Base-by-base conservation (phyloP, 495 filamentous ascomycete genomes). In the Podospora fimiseda region DNA sequence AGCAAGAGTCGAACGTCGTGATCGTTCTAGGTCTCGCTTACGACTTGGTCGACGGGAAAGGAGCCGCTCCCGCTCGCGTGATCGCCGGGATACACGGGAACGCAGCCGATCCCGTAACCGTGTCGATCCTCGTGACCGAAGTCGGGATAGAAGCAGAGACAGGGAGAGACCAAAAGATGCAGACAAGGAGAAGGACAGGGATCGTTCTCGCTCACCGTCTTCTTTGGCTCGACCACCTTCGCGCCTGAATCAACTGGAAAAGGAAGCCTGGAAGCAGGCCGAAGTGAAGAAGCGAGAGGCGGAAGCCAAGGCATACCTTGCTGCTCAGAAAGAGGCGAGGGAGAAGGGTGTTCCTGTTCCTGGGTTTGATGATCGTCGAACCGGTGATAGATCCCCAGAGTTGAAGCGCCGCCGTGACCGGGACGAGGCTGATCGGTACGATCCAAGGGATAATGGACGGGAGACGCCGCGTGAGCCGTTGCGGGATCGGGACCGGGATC, bases 221-320 rank as follows among this genome's bases (percentile, higher is more conserved):
- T 53, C 36, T 16, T 27, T 51, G 0, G 55, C 55, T 15, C 61
- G 64, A 6, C 68, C 63, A 1, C 58, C 69, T 7, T 66, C 66
- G 3, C 55, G 49, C 27, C 43, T 69, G 8, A 61, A 59, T 50
- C 60, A 58, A 16, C 60, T 60, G 14, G 69, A 68, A 18, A 61
- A 60, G 23, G 74, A 74, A 61, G 71, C 68, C 2, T 74, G 74
- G 74, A 80, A 79, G 53, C 75, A 74, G 51, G 70, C 68, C 37
- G 75, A 78, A 58, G 73, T 77, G 43, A 78, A 72, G 63, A 73
- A 76, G 52, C 74, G 78, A n/a, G 78, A 80, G 51, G 69, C 74
- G 48, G 77, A 81, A 64, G 78, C 78, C n/a, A 80, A 77, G 55
- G 74, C 73, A 13, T 81, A 80, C 55, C 64, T 79, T 14, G 76